A percentile compares a stretch with the other conserved stretches of the same genome.
Conservation (phyloP, 805 yeast species). For the Sungouiozyma ichnusensis region DNA sequence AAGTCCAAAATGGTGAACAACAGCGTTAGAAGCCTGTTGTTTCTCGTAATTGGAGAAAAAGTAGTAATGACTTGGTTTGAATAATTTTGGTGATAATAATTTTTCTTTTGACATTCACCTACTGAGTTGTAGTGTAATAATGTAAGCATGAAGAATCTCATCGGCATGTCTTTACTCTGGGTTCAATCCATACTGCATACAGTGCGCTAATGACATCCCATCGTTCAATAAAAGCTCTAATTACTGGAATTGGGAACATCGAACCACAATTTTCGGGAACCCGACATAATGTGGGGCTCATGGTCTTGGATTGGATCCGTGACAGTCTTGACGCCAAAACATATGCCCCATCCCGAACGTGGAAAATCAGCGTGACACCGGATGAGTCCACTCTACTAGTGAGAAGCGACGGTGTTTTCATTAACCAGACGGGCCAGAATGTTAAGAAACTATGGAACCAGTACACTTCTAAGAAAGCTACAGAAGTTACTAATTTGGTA, state of each 20-base stretch:
- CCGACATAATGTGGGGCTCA: slow-evolving; percentile 73
- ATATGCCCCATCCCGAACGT: background rate
- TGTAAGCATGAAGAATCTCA: too few relatives aligned
- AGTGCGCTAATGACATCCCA: too few relatives aligned
- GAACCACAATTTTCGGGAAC: slow-evolving; percentile 49
- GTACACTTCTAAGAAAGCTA: background rate
- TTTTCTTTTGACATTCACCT: too few relatives aligned
- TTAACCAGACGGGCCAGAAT: slow-evolving; percentile 1
- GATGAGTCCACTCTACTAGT: background rate
- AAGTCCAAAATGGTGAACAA: too few relatives aligned
- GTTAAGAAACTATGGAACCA: background rate
- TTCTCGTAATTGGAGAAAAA: too few relatives aligned
- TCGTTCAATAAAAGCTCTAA: background rate
- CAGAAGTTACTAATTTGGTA: slow-evolving; percentile 39
- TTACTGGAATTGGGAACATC: slow-evolving; percentile 59
- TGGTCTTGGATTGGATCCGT: slow-evolving; percentile 17
- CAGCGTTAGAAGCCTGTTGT: too few relatives aligned
- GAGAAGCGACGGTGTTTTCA: slow-evolving; percentile 1
- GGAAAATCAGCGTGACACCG: slow-evolving; percentile 11
- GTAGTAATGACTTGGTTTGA: too few relatives aligned
- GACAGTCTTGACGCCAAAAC: slow-evolving; percentile 6
- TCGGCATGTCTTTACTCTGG: too few relatives aligned
- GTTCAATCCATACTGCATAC: too few relatives aligned
- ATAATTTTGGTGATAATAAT: too few relatives aligned
- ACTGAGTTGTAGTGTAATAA: too few relatives aligned